These are phyloP conservation scores for Gaultheria prostrata DNA, from an alignment of 148 eudicot genomes.

Conservation along the genomic window DNA sequence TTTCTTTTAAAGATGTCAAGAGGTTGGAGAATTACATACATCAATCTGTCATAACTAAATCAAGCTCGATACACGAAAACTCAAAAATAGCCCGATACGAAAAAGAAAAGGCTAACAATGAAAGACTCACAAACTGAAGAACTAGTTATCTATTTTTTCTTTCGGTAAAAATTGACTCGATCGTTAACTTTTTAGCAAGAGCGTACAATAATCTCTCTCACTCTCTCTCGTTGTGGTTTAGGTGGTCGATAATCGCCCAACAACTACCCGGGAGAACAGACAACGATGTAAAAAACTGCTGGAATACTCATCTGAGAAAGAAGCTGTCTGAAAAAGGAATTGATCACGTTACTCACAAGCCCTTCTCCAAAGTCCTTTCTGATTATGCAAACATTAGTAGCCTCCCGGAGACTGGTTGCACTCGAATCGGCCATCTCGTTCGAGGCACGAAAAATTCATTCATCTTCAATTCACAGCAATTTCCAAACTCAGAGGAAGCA, in stretches of 20 bases:
- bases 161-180: too few species aligned
- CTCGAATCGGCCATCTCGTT: conserved; percentile 26
- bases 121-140: not conserved
- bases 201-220: too few species aligned
- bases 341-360: conserved; percentile 81
- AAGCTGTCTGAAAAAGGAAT: conserved; percentile 70
- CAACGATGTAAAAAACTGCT: conserved; percentile 64
- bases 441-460: conserved; percentile 33
- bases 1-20: too few species aligned
- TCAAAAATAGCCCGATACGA: not conserved
- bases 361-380: conserved; percentile 83
- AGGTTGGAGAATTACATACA: not conserved
- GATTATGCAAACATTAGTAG: conserved; percentile 77
- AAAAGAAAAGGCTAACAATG: not conserved
- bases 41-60: not conserved
- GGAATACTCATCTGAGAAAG: conserved; percentile 75
- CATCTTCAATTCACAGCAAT: conserved; percentile 14
- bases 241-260: conserved; percentile 84
- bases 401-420: conserved; percentile 35
- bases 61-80: not conserved
- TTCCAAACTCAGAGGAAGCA: conserved; percentile 8
- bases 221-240: conserved; percentile 19
- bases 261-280: conserved; percentile 79
- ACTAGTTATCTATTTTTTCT: too few species aligned
- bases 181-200: too few species aligned